phyloP scores from a whole-genome alignment of 2,329 filamentous ascomycete genomes.

The Raffaelea arxii region DNA sequence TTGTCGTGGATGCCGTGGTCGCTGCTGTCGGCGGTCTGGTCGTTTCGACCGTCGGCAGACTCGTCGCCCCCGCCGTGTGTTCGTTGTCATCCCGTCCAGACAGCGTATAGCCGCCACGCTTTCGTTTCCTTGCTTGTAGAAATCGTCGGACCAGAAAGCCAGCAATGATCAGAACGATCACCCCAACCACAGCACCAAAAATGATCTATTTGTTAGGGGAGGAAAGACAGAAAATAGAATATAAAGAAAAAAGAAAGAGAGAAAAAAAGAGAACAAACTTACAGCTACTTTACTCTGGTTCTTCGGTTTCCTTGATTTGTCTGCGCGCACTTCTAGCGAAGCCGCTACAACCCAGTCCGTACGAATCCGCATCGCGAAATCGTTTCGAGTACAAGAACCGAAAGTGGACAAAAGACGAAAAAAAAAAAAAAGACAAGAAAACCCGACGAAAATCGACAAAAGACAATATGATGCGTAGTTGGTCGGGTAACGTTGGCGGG shows the following conservation, averaged over 20 bases:
- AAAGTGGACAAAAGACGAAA: too few relatives aligned
- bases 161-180: neutral
- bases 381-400: too few relatives aligned
- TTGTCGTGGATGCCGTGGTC: neutral
- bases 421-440: too few relatives aligned
- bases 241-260: neutral
- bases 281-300: too few relatives aligned
- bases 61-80: slow-evolving; percentile 9
- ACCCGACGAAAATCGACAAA: too few relatives aligned
- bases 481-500: too few relatives aligned
- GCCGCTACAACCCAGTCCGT: too few relatives aligned
- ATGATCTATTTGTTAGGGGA: neutral
- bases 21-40: slow-evolving; percentile 2
- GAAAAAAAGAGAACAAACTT: neutral
- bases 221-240: neutral
- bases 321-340: too few relatives aligned
- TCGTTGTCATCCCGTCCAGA: slow-evolving; percentile 17
- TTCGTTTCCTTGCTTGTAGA: neutral
- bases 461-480: too few relatives aligned
- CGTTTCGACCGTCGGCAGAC: too few relatives aligned
- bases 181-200: neutral
- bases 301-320: too few relatives aligned
- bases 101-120: slow-evolving; percentile 11
- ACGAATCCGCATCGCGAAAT: too few relatives aligned
- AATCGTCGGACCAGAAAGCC: neutral